phyloP scores from a whole-genome alignment of 805 yeast species.

The Saccharomycopsis sp. region DNA sequence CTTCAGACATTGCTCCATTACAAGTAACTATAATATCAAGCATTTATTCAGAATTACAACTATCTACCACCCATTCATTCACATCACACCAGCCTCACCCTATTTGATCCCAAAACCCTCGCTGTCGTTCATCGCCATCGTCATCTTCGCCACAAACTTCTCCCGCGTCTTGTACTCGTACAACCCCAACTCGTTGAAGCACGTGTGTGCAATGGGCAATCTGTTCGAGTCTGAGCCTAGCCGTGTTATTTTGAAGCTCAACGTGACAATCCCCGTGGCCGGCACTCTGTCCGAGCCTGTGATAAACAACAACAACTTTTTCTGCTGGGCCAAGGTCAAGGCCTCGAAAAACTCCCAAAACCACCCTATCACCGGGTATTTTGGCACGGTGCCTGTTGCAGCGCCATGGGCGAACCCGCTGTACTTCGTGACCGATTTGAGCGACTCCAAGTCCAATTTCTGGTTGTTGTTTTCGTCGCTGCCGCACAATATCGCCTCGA shows the following conservation, averaged over 20 bases:
- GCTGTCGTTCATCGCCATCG: constrained; percentile 67
- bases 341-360: constrained; percentile 75
- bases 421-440: constrained; percentile 70
- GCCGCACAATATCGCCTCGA: constrained; percentile 74
- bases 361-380: constrained; percentile 52
- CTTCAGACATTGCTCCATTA: no score
- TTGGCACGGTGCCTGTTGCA: constrained; percentile 23
- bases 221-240: constrained; percentile 39
- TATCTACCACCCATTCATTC: background rate
- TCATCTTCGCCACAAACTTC: constrained; percentile 51
- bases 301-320: constrained; percentile 62
- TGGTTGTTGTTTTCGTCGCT: constrained; percentile 44
- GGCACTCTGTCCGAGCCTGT: constrained; percentile 93
- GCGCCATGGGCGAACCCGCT: constrained; percentile 44
- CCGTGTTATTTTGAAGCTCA: constrained; percentile 64
- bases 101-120: constrained; percentile 81
- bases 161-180: constrained; percentile 54
- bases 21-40: no score
- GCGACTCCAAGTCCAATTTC: constrained; percentile 55
- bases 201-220: constrained; percentile 86
- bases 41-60: no score
- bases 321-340: constrained; percentile 43
- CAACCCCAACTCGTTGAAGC: constrained; percentile 84
- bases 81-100: background rate
- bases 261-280: constrained; percentile 79